Conservation (phyloP, 257 asterid species). For the Salvia miltiorrhiza region DNA sequence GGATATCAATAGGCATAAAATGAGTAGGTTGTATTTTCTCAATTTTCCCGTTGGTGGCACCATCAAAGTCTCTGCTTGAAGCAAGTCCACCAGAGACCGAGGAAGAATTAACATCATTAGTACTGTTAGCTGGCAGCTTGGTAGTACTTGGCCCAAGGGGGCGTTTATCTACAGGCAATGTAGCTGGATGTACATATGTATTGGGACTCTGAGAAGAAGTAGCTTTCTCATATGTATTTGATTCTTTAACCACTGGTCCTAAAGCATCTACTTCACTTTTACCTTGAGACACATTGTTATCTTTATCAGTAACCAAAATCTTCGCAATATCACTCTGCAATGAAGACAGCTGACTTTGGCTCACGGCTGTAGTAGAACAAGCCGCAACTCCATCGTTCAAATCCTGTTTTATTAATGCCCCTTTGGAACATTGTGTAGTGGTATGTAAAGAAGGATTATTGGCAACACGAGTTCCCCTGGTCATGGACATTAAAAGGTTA, state of each 20-base stretch:
- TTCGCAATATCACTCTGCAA: constrained; percentile 37
- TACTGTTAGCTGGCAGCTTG: constrained; percentile 28
- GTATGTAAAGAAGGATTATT: constrained; percentile 45
- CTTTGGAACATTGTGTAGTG: constrained; percentile 43
- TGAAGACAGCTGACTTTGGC: constrained; percentile 40
- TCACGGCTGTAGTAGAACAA: constrained; percentile 43
- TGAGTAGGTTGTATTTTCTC: constrained; percentile 37
- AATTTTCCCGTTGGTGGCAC: constrained; percentile 28
- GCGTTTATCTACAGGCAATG: constrained; percentile 29
- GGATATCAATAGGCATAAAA: constrained; percentile 44
- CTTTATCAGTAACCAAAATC: constrained; percentile 37
- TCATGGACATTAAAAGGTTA: constrained; percentile 22
- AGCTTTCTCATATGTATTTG: constrained; percentile 30
- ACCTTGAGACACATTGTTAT: constrained; percentile 31
- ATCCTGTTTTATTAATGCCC: constrained; percentile 42
- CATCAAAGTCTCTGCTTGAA: constrained; percentile 31
- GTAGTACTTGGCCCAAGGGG: constrained; percentile 29
- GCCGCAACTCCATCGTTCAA: constrained; percentile 33
- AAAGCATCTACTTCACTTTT: constrained; percentile 29
- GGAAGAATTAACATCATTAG: constrained; percentile 28
- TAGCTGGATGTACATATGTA: constrained; percentile 23
- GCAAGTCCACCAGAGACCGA: constrained; percentile 32
- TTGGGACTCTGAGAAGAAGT: constrained; percentile 27
- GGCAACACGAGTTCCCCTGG: constrained; percentile 82
- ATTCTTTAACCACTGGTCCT: constrained; percentile 31